phyloP scores from a whole-genome alignment of 345 rosid genomes.

The Carallia brachiata region DNA sequence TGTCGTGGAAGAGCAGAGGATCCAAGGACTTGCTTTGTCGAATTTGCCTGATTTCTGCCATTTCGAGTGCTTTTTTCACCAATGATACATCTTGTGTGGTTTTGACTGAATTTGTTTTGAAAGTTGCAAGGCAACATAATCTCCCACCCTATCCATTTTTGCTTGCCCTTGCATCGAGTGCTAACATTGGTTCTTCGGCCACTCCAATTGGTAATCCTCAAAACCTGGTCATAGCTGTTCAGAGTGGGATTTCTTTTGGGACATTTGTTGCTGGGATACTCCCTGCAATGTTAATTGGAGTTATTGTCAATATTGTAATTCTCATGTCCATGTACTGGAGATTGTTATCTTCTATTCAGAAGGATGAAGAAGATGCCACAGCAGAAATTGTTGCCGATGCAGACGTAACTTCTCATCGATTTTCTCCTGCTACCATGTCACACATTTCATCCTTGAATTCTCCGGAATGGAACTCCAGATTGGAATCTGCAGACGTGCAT shows the following conservation, averaged over 20 bases:
- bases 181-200: conserved; percentile 80
- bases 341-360: conserved; percentile 43
- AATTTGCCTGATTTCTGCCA: conserved; percentile 65
- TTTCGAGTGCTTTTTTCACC: conserved; percentile 82
- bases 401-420: conserved; percentile 57
- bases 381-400: conserved; percentile 45
- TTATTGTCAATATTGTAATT: conserved; percentile 49
- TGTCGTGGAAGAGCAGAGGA: conserved; percentile 71
- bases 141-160: conserved; percentile 78
- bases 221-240: conserved; percentile 74
- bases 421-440: conserved; percentile 68
- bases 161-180: conserved; percentile 80
- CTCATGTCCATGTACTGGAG: conserved; percentile 71
- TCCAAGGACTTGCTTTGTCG: conserved; percentile 67
- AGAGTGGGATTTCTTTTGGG: conserved; percentile 61
- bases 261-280: conserved; percentile 55
- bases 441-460: conserved; percentile 45
- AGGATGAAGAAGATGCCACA: conserved; percentile 51
- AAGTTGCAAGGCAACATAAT: conserved; percentile 74
- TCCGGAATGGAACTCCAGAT: conserved; percentile 39
- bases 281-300: conserved; percentile 69
- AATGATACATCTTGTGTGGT: conserved; percentile 84
- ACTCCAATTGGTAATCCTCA: conserved; percentile 94
- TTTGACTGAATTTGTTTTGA: conserved; percentile 74
- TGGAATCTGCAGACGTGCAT: conserved; percentile 32